Base-by-base conservation (phyloP, 805 yeast species). In the Kodamaea lidongshanica region DNA sequence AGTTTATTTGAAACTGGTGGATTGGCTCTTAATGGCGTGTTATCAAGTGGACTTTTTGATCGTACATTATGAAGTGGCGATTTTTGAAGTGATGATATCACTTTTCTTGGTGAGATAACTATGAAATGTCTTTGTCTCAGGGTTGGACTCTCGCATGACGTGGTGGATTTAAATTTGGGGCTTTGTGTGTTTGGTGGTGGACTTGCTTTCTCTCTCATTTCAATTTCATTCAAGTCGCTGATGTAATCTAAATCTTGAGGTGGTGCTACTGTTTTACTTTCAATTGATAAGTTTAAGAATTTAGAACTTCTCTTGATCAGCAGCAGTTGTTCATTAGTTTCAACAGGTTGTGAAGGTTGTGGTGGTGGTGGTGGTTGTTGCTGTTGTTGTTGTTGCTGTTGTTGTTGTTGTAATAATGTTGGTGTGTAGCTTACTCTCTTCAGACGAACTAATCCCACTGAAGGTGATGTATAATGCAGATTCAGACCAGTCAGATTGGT, bases 251-350 rank as follows among this genome's bases (percentile, higher is more conserved):
- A 41, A 26, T 50, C 55, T 19, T 27, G 30, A 11, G 19, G 24
- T 9, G 36, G 27, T 20, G 35, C 33, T 30, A 45, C 30, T 28
- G 37, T 50, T n/a, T n/a, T n/a, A 12, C 46, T 45, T 35, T 61
- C 67, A 19, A 63, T 58, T 7, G 67, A 61, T 15, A 64, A 41
- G 36, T 64, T 64, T 37, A 64, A 46, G 37, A 45, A 63, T 39
- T 64, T 64, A 21, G 65, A 58, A 4, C 69, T 63, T 23, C 70
- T 42, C 35, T 62, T 64, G 25, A 64, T 56, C 13, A 56, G 48
- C 9, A 52, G 45, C 27, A 39, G 49, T 28, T 41, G 45, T 2
- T n/a, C n/a, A n/a, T n/a, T n/a, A n/a, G n/a, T n/a, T n/a, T n/a
- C 20, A n/a, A n/a, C 8, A 8, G n/a, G 9, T n/a, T 19, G 20